Conservation (phyloP, 441 rosid genomes). For the Capsella rubella region DNA sequence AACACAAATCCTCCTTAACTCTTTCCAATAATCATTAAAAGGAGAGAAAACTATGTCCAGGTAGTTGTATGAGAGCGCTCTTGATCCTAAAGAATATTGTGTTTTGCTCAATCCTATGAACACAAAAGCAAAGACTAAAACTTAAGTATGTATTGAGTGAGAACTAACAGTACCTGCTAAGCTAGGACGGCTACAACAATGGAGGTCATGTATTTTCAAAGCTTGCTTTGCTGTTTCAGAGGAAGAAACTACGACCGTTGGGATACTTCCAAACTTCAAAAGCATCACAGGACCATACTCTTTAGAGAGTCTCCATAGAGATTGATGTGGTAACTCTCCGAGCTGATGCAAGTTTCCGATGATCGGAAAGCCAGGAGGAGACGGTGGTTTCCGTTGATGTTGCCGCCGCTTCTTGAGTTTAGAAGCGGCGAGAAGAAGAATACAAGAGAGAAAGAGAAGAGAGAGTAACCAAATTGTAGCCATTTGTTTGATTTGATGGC, state of each 20-base stretch:
- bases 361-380: slow-evolving; percentile 23
- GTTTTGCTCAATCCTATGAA: neutral
- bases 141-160: neutral
- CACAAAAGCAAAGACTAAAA: neutral
- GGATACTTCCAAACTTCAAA: slow-evolving; percentile 25
- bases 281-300: slow-evolving; percentile 34
- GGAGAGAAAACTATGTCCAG: slow-evolving; percentile 52
- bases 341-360: slow-evolving; percentile 34
- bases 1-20: slow-evolving; percentile 46
- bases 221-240: slow-evolving; percentile 30
- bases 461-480: neutral
- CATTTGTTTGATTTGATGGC: neutral
- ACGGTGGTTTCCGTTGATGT: slow-evolving; percentile 2
- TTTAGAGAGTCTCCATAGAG: slow-evolving; percentile 25
- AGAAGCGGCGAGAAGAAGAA: neutral
- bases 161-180: slow-evolving; percentile 16
- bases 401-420: neutral
- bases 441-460: neutral
- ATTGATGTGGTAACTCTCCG: slow-evolving; percentile 20
- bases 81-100: neutral
- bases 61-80: slow-evolving; percentile 50
- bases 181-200: slow-evolving; percentile 35
- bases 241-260: slow-evolving; percentile 15
- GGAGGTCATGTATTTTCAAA: slow-evolving; percentile 11
- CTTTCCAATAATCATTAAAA: slow-evolving; percentile 51